A percentile compares a stretch with the other conserved stretches of the same genome.
phyloP scores from a whole-genome alignment of 192 early-diverging fungal genomes.

The Gamsiella multidivaricata region DNA sequence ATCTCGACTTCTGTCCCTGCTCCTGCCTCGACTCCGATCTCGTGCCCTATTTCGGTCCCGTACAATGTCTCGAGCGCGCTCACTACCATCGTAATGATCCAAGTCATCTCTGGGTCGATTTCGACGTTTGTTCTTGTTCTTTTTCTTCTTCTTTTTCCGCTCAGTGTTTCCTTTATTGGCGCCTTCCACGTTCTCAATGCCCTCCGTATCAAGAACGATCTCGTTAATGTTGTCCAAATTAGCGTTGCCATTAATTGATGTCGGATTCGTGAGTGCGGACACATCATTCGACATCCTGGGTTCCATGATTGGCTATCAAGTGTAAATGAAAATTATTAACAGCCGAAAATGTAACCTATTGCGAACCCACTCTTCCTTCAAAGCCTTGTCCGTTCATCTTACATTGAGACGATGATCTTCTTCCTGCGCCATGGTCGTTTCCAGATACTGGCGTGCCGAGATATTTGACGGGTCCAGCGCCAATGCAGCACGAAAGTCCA shows the following conservation, averaged over 20 bases:
- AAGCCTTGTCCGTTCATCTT: neutral
- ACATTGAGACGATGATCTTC: conserved; percentile 33
- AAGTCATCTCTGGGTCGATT: conserved; percentile 17
- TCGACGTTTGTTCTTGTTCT: conserved; percentile 22
- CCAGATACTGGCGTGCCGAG: conserved; percentile 37
- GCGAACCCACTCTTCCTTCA: too few relatives aligned
- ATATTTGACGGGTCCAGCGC: conserved; percentile 27
- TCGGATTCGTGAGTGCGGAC: neutral
- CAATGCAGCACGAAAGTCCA: conserved; percentile 48
- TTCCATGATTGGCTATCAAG: conserved; percentile 2
- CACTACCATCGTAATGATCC: conserved; percentile 32
- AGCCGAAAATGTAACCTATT: neutral
- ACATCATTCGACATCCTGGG: neutral
- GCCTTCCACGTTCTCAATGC: neutral
- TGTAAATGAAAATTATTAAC: neutral
- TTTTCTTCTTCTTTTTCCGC: conserved; percentile 43
- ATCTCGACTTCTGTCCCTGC: conserved; percentile 14
- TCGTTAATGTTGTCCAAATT: conserved; percentile 52
- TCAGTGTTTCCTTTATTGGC: conserved; percentile 8
- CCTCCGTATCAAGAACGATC: conserved; percentile 43
- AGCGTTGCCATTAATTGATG: neutral
- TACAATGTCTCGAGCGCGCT: conserved; percentile 29
- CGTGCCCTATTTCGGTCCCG: conserved; percentile 23
- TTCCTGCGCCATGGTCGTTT: conserved; percentile 42
- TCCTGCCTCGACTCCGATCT: conserved; percentile 22